Conservation (phyloP, 106 monocot species). For the Narthecium ossifragum region DNA sequence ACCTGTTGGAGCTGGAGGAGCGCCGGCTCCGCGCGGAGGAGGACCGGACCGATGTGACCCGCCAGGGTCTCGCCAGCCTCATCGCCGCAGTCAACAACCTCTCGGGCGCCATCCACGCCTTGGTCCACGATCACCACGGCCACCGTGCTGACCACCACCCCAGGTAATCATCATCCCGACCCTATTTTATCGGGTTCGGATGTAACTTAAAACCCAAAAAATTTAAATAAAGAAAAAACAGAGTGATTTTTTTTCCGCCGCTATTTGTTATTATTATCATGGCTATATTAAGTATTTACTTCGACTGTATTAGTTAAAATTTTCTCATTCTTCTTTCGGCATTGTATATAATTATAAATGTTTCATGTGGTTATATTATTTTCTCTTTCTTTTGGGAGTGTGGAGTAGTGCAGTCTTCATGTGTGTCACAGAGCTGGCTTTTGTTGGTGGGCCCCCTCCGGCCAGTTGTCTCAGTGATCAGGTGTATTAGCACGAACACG, state of each 20-base stretch:
- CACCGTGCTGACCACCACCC: not conserved
- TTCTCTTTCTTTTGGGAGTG: not conserved
- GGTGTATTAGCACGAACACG: too few species aligned
- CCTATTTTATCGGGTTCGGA: not conserved
- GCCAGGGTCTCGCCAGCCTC: constrained; percentile 56
- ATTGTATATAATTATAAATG: too few species aligned
- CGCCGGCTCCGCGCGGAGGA: constrained; percentile 63
- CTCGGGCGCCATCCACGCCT: constrained; percentile 64
- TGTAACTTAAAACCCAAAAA: not conserved
- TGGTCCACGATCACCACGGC: constrained; percentile 38
- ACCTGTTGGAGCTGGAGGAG: constrained; percentile 72
- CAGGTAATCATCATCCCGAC: too few species aligned
- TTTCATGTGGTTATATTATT: not conserved
- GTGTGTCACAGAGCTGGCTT: not conserved
- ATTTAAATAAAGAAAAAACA: not conserved
- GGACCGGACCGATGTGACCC: constrained; percentile 46
- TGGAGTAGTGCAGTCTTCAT: not conserved
- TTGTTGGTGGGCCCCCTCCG: not conserved
- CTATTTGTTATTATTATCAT: too few species aligned
- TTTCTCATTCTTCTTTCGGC: too few species aligned
- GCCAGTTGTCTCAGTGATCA: too few species aligned
- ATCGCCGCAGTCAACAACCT: constrained; percentile 67
- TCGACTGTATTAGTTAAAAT: too few species aligned
- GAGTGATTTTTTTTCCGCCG: too few species aligned
- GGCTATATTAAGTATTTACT: not conserved